Conservation (phyloP, 2,329 filamentous ascomycete species). For the Fusarium sp. region DNA sequence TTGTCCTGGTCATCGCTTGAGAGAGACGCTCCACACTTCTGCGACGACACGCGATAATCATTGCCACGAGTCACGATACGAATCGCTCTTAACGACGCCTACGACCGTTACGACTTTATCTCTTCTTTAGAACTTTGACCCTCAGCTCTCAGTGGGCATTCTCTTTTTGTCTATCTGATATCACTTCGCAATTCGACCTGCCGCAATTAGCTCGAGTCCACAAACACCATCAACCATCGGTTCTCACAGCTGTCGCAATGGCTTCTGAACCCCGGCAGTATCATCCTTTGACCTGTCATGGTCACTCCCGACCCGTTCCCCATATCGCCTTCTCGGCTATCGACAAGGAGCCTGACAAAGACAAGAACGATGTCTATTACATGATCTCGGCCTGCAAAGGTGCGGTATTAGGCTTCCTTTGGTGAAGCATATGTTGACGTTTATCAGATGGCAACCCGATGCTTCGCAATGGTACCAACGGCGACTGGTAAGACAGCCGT, state of each 20-base stretch:
- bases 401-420: constrained; percentile 50
- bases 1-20: constrained; percentile 12
- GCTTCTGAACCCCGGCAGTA: constrained; percentile 64
- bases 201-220: constrained; percentile 6
- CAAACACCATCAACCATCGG: constrained; percentile 1
- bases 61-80: constrained; percentile 36
- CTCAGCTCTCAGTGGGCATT: constrained; percentile 5
- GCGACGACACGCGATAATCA: constrained; percentile 39
- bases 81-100: constrained; percentile 42
- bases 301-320: constrained; percentile 90
- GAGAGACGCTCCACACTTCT: constrained; percentile 37
- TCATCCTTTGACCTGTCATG: constrained; percentile 92
- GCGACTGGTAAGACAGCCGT: constrained; percentile 76
- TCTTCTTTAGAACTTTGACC: constrained; percentile 23
- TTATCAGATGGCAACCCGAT: constrained; percentile 91
- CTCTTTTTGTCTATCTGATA: constrained; percentile 5
- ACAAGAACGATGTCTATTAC: constrained; percentile 87
- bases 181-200: constrained; percentile 6
- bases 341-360: constrained; percentile 82
- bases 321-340: constrained; percentile 90
- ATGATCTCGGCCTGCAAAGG: constrained; percentile 94
- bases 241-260: constrained; percentile 44
- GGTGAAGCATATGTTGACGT: constrained; percentile 38
- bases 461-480: constrained; percentile 95
- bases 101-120: constrained; percentile 46